Evolutionary conservation across 2,329 filamentous ascomycete genomes (phyloP).

Genomic region (Cercospora citrullina): DNA sequence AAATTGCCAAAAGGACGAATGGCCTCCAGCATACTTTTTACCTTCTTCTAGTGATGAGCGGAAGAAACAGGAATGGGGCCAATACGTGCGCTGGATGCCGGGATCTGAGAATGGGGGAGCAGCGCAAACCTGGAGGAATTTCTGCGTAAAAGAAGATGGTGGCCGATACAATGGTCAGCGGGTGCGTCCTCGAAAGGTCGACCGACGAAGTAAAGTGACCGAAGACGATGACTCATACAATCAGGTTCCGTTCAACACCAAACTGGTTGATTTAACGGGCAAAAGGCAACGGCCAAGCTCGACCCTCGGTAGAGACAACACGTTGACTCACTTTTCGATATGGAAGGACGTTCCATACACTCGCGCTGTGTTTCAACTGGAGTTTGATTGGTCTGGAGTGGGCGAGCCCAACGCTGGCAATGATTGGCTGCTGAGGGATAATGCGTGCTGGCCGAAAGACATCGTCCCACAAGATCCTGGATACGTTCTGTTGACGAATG

Average conservation of each 20-base stretch:
- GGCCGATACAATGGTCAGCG: constrained; percentile 8
- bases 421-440: constrained; percentile 5
- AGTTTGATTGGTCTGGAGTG: constrained; percentile 2
- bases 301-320: too few relatives aligned
- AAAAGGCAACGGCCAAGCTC: too few relatives aligned
- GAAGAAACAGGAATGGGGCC: constrained; percentile 9
- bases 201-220: too few relatives aligned
- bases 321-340: too few relatives aligned
- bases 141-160: constrained; percentile 14
- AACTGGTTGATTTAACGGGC: background rate
- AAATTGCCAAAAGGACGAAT: constrained; percentile 12
- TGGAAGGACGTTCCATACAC: constrained; percentile 5
- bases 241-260: background rate
- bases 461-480: constrained; percentile 16
- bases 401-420: constrained; percentile 1
- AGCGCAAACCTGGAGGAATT: background rate
- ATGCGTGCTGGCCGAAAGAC: constrained; percentile 16
- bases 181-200: too few relatives aligned
- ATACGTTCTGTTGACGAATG: constrained; percentile 1
- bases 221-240: background rate
- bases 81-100: constrained; percentile 14
- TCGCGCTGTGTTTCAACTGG: background rate
- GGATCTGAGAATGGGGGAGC: constrained; percentile 4
- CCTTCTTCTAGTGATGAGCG: background rate
- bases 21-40: constrained; percentile 14